These are phyloP conservation scores for Metschnikowia drakensbergensis DNA, from an alignment of 805 yeast genomes.

Conservation along the genomic window DNA sequence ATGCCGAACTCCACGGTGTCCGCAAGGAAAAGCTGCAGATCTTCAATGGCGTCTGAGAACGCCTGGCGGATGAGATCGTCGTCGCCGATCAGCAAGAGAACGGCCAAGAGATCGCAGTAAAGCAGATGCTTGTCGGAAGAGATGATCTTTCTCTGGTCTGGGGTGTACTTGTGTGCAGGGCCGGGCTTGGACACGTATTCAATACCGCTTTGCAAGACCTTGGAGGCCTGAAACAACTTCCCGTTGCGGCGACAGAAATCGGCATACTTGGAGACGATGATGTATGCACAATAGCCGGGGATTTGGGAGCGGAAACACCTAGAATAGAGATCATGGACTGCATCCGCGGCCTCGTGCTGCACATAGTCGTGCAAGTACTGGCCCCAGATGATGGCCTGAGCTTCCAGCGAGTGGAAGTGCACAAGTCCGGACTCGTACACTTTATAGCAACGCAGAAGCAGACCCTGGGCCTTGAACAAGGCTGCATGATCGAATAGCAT, in stretches of 20 bases:
- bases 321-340: constrained; percentile 70
- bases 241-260: constrained; percentile 60
- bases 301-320: constrained; percentile 47
- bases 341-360: constrained; percentile 15
- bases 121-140: constrained; percentile 24
- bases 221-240: constrained; percentile 42
- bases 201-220: constrained; percentile 20
- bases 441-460: constrained; percentile 48
- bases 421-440: constrained; percentile 68
- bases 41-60: constrained; percentile 41
- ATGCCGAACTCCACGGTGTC: constrained; percentile 42
- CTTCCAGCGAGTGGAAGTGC: constrained; percentile 54
- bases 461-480: constrained; percentile 47
- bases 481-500: constrained; percentile 64
- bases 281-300: constrained; percentile 45
- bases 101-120: constrained; percentile 9
- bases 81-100: not conserved
- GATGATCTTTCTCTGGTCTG: constrained; percentile 13
- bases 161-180: not conserved
- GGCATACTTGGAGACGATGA: constrained; percentile 54
- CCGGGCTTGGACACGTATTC: constrained; percentile 8
- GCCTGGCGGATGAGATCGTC: not conserved
- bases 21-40: constrained; percentile 41
- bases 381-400: constrained; percentile 64
- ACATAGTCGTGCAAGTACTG: constrained; percentile 56